A percentile compares a stretch with the other conserved stretches of the same genome.
phyloP scores from a whole-genome alignment of 208 protist species.

The Wallacemonas sp. region DNA sequence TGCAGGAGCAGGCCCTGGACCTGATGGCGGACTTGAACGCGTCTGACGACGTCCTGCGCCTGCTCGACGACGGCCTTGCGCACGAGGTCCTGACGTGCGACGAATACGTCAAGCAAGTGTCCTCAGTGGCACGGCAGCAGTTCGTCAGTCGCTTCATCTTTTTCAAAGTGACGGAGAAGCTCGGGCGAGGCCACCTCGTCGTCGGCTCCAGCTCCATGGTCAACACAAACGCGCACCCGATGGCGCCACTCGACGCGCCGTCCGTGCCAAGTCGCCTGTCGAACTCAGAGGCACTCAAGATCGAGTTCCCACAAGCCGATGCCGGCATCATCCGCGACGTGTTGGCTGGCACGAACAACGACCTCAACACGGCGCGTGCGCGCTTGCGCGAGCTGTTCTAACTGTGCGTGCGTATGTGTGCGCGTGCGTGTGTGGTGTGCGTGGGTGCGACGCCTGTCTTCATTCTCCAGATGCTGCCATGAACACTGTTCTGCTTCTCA shows the following conservation, averaged over 20 bases:
- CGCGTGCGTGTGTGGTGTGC: no score
- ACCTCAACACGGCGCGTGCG: constrained; percentile 26
- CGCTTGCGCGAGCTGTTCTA: constrained; percentile 7
- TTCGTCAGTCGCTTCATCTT: constrained; percentile 78
- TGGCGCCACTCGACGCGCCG: neutral
- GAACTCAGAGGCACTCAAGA: constrained; percentile 33
- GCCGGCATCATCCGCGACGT: constrained; percentile 61
- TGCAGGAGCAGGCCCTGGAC: constrained; percentile 66
- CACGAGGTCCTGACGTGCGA: constrained; percentile 64
- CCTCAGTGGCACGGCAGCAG: constrained; percentile 69
- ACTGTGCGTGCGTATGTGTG: no score
- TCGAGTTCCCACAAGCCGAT: constrained; percentile 60
- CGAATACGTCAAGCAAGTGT: constrained; percentile 79
- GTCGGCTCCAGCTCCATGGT: neutral
- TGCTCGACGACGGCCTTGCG: constrained; percentile 71
- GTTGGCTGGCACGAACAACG: constrained; percentile 34
- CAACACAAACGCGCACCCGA: neutral
- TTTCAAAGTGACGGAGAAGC: constrained; percentile 37
- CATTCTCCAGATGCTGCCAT: no score
- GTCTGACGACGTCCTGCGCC: constrained; percentile 54
- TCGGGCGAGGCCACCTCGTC: constrained; percentile 16
- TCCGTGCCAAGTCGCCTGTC: constrained; percentile 33
- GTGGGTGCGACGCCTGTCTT: no score
- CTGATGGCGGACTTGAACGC: constrained; percentile 78
- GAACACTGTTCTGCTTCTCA: no score